Percentiles rank a stretch among this genome's conserved stretches.
phyloP scores from a whole-genome alignment of 768 basidiomycete genomes.

The Lactifluus hygrophoroides region DNA sequence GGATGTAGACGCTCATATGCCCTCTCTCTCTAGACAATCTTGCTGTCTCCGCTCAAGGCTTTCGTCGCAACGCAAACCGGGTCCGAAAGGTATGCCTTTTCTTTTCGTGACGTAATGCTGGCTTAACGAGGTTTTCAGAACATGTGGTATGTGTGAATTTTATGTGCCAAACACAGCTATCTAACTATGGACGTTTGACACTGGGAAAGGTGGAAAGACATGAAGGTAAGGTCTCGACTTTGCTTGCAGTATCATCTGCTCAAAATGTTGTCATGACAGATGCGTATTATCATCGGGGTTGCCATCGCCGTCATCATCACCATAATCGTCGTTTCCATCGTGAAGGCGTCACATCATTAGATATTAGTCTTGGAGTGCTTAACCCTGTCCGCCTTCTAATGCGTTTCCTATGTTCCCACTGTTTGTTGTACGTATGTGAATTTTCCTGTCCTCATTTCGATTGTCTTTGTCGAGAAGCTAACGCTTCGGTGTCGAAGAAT shows the following conservation, averaged over 20 bases:
- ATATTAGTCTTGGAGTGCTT: constrained; percentile 23
- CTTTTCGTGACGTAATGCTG: not conserved
- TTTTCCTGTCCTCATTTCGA: constrained; percentile 1
- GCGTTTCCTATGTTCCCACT: not conserved
- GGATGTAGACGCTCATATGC: not conserved
- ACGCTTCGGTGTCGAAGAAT: not conserved
- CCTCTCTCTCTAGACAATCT: constrained; percentile 62
- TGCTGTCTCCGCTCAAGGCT: constrained; percentile 97
- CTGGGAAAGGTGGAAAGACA: constrained; percentile 82
- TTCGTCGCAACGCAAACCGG: constrained; percentile 93
- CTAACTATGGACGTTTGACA: not conserved
- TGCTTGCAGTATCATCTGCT: constrained; percentile 12
- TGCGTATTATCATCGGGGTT: constrained; percentile 93
- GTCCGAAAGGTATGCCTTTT: constrained; percentile 78
- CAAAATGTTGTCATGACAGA: constrained; percentile 36
- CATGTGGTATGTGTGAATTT: constrained; percentile 65
- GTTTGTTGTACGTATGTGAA: constrained; percentile 21
- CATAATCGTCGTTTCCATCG: constrained; percentile 93
- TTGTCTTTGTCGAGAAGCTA: constrained; percentile 3
- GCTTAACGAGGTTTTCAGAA: constrained; percentile 41
- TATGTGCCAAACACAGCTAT: not conserved
- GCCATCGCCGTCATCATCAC: constrained; percentile 85
- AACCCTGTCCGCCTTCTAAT: constrained; percentile 16
- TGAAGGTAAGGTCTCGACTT: constrained; percentile 55
- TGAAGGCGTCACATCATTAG: constrained; percentile 63